Base-by-base conservation (phyloP, 2,329 filamentous ascomycete species). In the Laburnicola sp. region DNA sequence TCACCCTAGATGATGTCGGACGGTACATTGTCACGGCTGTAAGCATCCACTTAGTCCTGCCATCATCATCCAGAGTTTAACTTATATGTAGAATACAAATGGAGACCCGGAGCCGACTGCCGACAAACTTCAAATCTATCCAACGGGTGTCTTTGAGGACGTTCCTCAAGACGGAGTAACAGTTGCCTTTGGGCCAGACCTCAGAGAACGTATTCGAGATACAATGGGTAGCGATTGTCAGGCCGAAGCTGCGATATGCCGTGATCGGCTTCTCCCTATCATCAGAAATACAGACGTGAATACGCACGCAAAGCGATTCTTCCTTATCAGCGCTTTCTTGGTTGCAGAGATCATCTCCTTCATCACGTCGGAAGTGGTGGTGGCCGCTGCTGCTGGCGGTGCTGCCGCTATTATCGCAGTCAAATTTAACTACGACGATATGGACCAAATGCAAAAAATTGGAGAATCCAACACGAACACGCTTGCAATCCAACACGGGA, bases 91-190 rank as follows among this genome's bases (percentile, higher is more conserved):
- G 3, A 5, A 10, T n/a, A 11, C 45, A 37, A 26, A 30, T 6
- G 6, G 40, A 40, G 22, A 47, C 30, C 44, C 44, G 6, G 40
- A 51, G 32, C 45, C 48, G 21, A 16, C 21, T 39, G 44, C 16
- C 7, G 46, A 52, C n/a, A 27, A 31, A 26, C 28, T 58, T 2
- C 38, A 56, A 21, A 51, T 56, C 10, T 58, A 45, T 26, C 56
- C 56, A 11, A 51, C 44, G 3, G 50, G 56, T 3, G 40, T 50
- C 6, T 44, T 45, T 16, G 44, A 56, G n/a, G 46, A 47, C 16
- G 42, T 53, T 26, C 56, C 56, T 9, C 16, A 39, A 8, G 48
- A 53, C 26, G 56, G 56, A 16, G 42, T 58, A 21, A 47, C 16
- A 6, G 37, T 58, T 4, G 44, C 47, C 8, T 48, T 58, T 23